phyloP scores from a whole-genome alignment of 2,329 filamentous ascomycete species.

The Calonectria naviculata region DNA sequence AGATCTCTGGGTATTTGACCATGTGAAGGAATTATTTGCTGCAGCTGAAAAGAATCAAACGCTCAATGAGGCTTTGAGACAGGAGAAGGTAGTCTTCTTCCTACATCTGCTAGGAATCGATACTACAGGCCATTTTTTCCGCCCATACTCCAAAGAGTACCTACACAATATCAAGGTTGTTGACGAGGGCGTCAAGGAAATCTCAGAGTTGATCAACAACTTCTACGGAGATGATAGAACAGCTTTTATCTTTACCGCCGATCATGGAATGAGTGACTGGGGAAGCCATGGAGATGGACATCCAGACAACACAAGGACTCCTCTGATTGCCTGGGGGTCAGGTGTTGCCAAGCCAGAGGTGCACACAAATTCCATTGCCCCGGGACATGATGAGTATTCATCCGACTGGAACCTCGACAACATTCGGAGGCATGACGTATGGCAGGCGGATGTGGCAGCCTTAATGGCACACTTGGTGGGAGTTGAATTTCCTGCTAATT shows the following conservation, averaged over 20 bases:
- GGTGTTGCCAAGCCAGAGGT: not conserved
- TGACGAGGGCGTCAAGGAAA: not conserved
- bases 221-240: not conserved
- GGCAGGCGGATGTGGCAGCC: not conserved
- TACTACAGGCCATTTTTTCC: not conserved
- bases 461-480: not conserved
- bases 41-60: not conserved
- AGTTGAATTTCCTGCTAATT: not conserved
- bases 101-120: not conserved
- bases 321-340: not conserved
- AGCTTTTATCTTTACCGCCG: not conserved
- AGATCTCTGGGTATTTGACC: not conserved
- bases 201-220: not conserved
- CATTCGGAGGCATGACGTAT: not conserved
- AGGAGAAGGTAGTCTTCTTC: not conserved
- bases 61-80: not conserved
- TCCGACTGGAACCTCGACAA: not conserved
- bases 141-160: not conserved
- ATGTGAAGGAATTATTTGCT: not conserved
- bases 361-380: not conserved
- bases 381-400: not conserved
- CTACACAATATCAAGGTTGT: not conserved
- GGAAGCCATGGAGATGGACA: not conserved
- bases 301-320: not conserved
- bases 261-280: not conserved